phyloP scores from a whole-genome alignment of 768 basidiomycete genomes.

The Dioszegia aurantiaca region DNA sequence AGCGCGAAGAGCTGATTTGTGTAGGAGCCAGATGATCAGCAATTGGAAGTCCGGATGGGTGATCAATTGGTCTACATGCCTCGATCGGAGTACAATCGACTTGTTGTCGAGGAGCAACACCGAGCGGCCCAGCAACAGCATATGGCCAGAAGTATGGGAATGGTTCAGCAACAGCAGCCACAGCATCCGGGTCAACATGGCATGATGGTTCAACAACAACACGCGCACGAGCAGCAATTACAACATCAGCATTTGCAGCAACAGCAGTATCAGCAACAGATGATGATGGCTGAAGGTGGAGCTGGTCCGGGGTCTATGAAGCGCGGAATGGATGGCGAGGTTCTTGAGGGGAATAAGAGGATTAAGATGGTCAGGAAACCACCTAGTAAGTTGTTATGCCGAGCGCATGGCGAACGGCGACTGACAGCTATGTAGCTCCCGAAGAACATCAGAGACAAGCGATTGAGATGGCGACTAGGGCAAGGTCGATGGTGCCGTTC shows the following conservation, averaged over 20 bases:
- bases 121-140: neutral
- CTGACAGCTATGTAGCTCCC: constrained; percentile 19
- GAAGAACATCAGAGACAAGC: constrained; percentile 26
- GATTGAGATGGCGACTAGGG: constrained; percentile 16
- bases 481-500: constrained; percentile 3
- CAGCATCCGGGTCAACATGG: neutral
- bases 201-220: neutral
- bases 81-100: neutral
- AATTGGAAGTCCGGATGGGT: neutral
- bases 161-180: neutral
- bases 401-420: neutral
- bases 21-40: neutral
- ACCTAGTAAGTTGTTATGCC: constrained; percentile 14
- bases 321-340: neutral
- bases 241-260: neutral
- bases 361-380: constrained; percentile 12
- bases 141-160: neutral
- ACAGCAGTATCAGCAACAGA: neutral
- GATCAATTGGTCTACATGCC: constrained; percentile 3
- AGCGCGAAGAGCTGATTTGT: neutral
- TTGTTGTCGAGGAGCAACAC: neutral
- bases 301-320: neutral
- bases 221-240: too few relatives aligned
- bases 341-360: neutral
- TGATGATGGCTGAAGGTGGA: neutral